phyloP scores from a whole-genome alignment of 2,329 filamentous ascomycete species.

The Alternaria arbusti region DNA sequence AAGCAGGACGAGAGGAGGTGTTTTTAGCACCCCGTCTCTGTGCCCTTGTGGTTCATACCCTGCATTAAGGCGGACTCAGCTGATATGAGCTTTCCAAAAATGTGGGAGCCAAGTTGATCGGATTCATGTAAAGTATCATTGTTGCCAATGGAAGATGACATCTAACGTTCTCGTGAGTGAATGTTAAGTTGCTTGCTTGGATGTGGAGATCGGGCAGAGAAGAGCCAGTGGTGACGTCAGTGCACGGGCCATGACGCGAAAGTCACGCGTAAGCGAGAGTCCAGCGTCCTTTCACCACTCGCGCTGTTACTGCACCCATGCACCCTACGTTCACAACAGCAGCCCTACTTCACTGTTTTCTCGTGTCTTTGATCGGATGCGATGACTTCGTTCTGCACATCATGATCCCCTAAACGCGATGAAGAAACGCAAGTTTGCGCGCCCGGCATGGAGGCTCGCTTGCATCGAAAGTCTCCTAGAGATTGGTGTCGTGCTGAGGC shows the following conservation, averaged over 20 bases:
- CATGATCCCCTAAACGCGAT: neutral
- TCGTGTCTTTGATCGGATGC: neutral
- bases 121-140: neutral
- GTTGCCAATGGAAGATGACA: neutral
- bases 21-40: neutral
- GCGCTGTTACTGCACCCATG: neutral
- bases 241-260: neutral
- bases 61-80: neutral
- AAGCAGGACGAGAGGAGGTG: neutral
- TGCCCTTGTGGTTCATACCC: neutral
- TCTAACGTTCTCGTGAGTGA: neutral
- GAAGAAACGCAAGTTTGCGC: neutral
- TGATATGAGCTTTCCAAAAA: neutral
- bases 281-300: neutral
- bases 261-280: neutral
- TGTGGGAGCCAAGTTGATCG: neutral
- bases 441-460: neutral
- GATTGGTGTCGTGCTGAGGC: too few species aligned
- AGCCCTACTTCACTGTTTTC: neutral
- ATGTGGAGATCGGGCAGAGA: neutral
- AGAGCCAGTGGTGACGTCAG: neutral
- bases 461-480: neutral
- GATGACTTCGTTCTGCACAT: neutral
- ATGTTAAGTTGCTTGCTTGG: neutral
- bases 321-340: neutral